phyloP scores from a whole-genome alignment of 1,139 yeast species.

The Pichia sp. region DNA sequence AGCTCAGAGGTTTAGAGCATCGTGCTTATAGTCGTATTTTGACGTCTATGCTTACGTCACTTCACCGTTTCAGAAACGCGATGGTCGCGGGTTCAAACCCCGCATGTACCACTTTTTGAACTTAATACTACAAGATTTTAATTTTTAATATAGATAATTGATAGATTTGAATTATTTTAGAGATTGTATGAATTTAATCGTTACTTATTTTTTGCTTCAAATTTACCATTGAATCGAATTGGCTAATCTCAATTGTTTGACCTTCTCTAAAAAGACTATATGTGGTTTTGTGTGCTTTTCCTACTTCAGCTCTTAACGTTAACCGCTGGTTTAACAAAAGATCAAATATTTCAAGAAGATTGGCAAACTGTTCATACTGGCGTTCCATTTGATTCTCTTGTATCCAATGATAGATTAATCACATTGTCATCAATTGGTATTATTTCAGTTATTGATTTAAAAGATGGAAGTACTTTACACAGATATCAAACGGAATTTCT shows the following conservation, averaged over 20 bases:
- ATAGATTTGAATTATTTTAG: background rate
- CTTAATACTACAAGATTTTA: background rate
- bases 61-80: constrained; percentile 32
- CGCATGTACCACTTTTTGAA: constrained; percentile 29
- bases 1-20: constrained; percentile 35
- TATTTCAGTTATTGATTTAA: constrained; percentile 25
- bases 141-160: background rate
- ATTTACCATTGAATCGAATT: too few relatives aligned
- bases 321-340: constrained; percentile 17
- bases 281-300: background rate
- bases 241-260: too few relatives aligned
- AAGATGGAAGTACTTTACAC: constrained; percentile 28
- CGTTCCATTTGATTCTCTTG: constrained; percentile 19
- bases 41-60: constrained; percentile 31
- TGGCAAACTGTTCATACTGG: constrained; percentile 34
- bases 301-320: background rate
- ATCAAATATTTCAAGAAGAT: constrained; percentile 32
- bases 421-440: constrained; percentile 26
- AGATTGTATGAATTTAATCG: too few relatives aligned
- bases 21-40: constrained; percentile 33
- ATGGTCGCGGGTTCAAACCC: constrained; percentile 36
- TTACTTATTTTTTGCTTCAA: too few relatives aligned
- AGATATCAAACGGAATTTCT: constrained; percentile 21
- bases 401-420: constrained; percentile 16
- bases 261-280: background rate